Evolutionary conservation across 768 basidiomycete species (phyloP).

Genomic region (Mycena belliarum): DNA sequence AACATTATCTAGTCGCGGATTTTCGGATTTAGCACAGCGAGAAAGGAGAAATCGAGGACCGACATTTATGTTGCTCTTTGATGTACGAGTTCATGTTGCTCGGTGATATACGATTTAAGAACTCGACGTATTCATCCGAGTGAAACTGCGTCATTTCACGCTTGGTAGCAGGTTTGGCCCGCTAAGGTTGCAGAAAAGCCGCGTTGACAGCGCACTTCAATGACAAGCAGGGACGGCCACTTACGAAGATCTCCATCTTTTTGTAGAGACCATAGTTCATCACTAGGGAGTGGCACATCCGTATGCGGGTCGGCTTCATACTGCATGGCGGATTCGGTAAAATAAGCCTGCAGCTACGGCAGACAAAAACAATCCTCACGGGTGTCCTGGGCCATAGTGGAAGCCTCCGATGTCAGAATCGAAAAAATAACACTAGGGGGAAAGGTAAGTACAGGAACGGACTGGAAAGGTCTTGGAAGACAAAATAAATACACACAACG

Average conservation of each 20-base stretch:
- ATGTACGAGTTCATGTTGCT: constrained; percentile 93
- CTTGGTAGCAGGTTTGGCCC: constrained; percentile 98
- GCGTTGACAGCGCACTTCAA: not conserved
- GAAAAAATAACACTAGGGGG: constrained; percentile 92
- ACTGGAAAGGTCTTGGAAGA: constrained; percentile 7
- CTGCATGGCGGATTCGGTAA: constrained; percentile 38
- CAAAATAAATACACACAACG: constrained; percentile 60
- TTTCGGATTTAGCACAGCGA: not conserved
- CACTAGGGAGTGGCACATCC: constrained; percentile 99
- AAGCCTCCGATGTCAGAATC: constrained; percentile 99
- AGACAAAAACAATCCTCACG: constrained; percentile 46
- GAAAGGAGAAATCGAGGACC: constrained; percentile 25
- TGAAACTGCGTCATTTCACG: constrained; percentile 99
- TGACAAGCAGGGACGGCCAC: constrained; percentile 33
- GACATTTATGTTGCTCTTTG: constrained; percentile 96
- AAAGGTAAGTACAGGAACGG: constrained; percentile 15
- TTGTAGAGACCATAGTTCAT: constrained; percentile 99
- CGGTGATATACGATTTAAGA: constrained; percentile 90
- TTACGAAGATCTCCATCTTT: constrained; percentile 99
- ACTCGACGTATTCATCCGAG: constrained; percentile 98
- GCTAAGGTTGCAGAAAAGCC: constrained; percentile 44
- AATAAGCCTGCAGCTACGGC: not conserved
- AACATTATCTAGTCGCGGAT: constrained; percentile 87
- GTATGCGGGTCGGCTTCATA: constrained; percentile 97
- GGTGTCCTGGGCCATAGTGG: constrained; percentile 98